Conservation (phyloP, 2,329 filamentous ascomycete genomes). For the Periglandula ipomoeae region DNA sequence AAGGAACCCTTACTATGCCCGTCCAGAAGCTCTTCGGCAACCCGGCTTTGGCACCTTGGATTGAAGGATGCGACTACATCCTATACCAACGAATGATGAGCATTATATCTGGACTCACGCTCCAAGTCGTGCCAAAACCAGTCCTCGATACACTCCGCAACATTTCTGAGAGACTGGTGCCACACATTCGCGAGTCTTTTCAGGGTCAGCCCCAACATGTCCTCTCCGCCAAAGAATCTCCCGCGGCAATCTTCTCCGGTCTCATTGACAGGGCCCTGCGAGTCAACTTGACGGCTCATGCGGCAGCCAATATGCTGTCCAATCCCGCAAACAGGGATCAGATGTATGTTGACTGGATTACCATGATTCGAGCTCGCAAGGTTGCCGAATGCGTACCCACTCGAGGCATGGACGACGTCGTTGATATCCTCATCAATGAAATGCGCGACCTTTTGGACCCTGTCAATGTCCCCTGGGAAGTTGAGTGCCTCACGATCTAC, state of each 20-base stretch:
- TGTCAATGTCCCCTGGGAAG: slow-evolving; percentile 53
- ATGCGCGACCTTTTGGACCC: slow-evolving; percentile 64
- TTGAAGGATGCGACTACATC: slow-evolving; percentile 88
- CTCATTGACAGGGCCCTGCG: slow-evolving; percentile 79
- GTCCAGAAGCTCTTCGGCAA: slow-evolving; percentile 88
- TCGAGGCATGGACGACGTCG: slow-evolving; percentile 56
- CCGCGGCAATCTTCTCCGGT: slow-evolving; percentile 80
- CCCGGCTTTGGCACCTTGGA: slow-evolving; percentile 77
- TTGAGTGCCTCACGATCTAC: slow-evolving; percentile 53
- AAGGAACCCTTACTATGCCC: slow-evolving; percentile 91
- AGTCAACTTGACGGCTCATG: slow-evolving; percentile 89
- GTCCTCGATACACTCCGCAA: slow-evolving; percentile 81
- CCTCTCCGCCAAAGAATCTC: slow-evolving; percentile 75
- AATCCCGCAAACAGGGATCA: slow-evolving; percentile 83
- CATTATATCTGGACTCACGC: slow-evolving; percentile 77
- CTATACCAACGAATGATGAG: slow-evolving; percentile 97
- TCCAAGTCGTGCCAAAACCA: slow-evolving; percentile 82
- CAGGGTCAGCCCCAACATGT: slow-evolving; percentile 79
- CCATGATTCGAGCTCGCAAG: slow-evolving; percentile 52
- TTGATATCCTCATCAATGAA: slow-evolving; percentile 53
- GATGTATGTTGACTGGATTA: slow-evolving; percentile 91
- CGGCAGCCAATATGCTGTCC: slow-evolving; percentile 84
- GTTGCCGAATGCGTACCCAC: slow-evolving; percentile 55
- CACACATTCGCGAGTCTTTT: slow-evolving; percentile 78
- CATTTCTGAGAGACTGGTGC: slow-evolving; percentile 72